phyloP scores from a whole-genome alignment of 306 rosid species.

The Inga oerstediana region DNA sequence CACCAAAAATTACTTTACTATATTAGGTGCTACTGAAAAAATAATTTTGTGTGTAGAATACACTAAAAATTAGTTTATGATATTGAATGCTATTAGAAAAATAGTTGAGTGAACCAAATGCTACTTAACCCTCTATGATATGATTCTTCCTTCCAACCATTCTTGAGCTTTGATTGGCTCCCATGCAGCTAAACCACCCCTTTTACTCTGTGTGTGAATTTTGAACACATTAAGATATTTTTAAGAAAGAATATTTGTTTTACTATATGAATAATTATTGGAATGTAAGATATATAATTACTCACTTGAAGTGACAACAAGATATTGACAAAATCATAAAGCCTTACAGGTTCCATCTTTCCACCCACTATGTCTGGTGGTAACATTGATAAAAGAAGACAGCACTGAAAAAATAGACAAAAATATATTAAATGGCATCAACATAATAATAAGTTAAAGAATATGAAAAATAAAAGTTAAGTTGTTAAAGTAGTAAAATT shows the following conservation, averaged over 20 bases:
- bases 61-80: too few relatives aligned
- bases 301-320: constrained; percentile 52
- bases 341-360: constrained; percentile 56
- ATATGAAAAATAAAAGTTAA: background rate
- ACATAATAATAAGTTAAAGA: background rate
- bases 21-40: too few relatives aligned
- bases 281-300: background rate
- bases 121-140: background rate
- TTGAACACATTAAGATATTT: background rate
- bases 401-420: constrained; percentile 51
- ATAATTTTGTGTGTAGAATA: too few relatives aligned
- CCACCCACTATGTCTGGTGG: constrained; percentile 71
- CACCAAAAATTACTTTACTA: too few relatives aligned
- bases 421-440: too few relatives aligned
- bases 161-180: constrained; percentile 62
- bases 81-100: too few relatives aligned
- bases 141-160: constrained; percentile 67
- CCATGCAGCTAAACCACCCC: constrained; percentile 81
- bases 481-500: background rate
- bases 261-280: background rate
- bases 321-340: constrained; percentile 71
- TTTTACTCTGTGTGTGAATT: constrained; percentile 49
- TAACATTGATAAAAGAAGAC: constrained; percentile 61
- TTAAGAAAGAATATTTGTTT: background rate
- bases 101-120: too few relatives aligned